Percentiles rank a stretch among this genome's conserved stretches.
These are phyloP conservation scores for Ustilago cynodontis DNA, from an alignment of 1,284 basidiomycete species.

Conservation along the genomic window DNA sequence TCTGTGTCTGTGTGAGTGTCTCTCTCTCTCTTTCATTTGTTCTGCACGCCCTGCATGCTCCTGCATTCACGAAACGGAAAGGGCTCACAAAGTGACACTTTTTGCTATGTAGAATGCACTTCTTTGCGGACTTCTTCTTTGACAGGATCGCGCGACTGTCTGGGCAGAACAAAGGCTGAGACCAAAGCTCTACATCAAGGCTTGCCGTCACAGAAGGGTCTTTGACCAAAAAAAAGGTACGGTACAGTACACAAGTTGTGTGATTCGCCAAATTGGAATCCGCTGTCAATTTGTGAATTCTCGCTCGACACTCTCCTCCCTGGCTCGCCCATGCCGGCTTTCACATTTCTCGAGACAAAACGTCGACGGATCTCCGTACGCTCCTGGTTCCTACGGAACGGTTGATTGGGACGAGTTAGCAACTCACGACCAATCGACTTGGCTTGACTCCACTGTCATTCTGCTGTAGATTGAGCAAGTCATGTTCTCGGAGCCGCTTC, in stretches of 20 bases:
- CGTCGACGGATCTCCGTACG: slow-evolving; percentile 14
- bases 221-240: too few relatives aligned
- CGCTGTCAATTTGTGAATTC: slow-evolving; percentile 5
- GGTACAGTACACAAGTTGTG: not conserved
- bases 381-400: not conserved
- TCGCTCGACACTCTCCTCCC: not conserved
- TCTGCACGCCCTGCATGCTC: slow-evolving; percentile 8
- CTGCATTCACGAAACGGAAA: not conserved
- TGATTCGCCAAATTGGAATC: slow-evolving; percentile 4
- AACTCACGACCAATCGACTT: too few relatives aligned
- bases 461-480: not conserved
- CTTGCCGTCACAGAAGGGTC: not conserved
- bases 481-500: slow-evolving; percentile 1
- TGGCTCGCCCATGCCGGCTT: not conserved
- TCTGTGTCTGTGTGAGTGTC: too few relatives aligned
- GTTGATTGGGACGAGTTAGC: too few relatives aligned
- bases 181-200: not conserved
- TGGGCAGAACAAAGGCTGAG: not conserved
- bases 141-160: not conserved
- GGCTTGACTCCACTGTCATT: too few relatives aligned
- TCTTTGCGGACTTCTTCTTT: not conserved
- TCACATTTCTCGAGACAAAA: not conserved
- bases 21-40: not conserved
- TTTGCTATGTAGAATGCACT: slow-evolving; percentile 28
- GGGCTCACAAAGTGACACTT: not conserved